Evolutionary conservation across 2,329 filamentous ascomycete species (phyloP).

Genomic region (Penicillium griseofulvum): DNA sequence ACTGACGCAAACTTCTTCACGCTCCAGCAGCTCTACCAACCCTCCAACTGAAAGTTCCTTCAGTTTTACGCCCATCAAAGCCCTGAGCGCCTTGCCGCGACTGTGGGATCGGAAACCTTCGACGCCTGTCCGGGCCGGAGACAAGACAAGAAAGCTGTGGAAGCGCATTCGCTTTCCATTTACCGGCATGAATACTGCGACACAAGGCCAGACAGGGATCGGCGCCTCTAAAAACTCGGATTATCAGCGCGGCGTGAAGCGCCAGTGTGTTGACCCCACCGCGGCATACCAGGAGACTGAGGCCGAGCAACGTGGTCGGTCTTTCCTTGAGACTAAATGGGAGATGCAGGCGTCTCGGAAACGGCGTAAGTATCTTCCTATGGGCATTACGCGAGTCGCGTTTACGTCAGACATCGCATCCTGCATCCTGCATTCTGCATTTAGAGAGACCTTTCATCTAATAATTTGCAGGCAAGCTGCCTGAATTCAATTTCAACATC

Average conservation of each 20-base stretch:
- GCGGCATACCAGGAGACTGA: conserved; percentile 12
- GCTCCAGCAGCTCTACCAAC: conserved; percentile 9
- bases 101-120: conserved; percentile 48
- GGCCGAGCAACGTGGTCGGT: conserved; percentile 26
- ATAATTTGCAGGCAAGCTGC: conserved; percentile 20
- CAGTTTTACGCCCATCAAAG: conserved; percentile 44
- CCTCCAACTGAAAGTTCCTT: conserved; percentile 27
- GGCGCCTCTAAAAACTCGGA: conserved; percentile 29
- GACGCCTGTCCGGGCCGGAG: conserved; percentile 39
- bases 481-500: conserved; percentile 19
- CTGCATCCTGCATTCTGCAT: no score
- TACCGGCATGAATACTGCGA: conserved; percentile 30
- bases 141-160: conserved; percentile 47
- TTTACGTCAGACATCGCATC: not conserved
- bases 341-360: conserved; percentile 33
- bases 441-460: conserved; percentile 2
- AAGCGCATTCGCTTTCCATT: conserved; percentile 43
- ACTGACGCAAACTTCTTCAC: conserved; percentile 12
- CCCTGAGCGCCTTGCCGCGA: conserved; percentile 34
- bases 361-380: conserved; percentile 27
- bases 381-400: not conserved
- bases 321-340: conserved; percentile 45
- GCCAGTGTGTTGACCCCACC: conserved; percentile 28
- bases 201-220: conserved; percentile 33
- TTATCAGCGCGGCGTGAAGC: conserved; percentile 38